Base-by-base conservation (phyloP, 805 yeast species). In the Starmera caribaea region DNA sequence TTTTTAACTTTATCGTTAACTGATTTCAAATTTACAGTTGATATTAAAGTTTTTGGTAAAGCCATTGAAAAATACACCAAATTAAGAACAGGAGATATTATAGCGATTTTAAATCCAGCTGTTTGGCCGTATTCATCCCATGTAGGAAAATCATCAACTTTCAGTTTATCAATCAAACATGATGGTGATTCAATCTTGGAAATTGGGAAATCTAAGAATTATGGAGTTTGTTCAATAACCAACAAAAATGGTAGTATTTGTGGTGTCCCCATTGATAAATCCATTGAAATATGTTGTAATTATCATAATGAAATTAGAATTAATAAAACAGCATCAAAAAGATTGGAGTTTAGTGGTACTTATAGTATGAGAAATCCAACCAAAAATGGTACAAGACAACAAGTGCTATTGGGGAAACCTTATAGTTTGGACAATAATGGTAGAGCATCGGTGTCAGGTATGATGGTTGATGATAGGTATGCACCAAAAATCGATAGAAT, bases 271-370 rank as follows among this genome's bases (percentile, higher is more conserved):
- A 73, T 88, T 4, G 76, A 87, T 51, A 59, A 55, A 16, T 59
- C 70, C 8, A 66, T 65, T 32, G 62, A 73, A 6, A 71, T 69
- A 17, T 69, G 74, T 42, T 89, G 97, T 58, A 77, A 76, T 11
- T 86, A 63, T 50, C 97, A 89, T 53, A 64, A 71, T 14, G 90
- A 85, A 45, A 47, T 68, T 36, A 67, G 74, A 34, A 64, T 76
- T 40, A 68, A 71, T 34, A 66, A 66, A 35, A 58, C 73, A 0
- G 71, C 75, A 16, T 69, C 78, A n/a, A 69, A 73, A 44, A 65
- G 97, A 45, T 73, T 86, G 66, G 97, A 89, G 56, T 65, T 90
- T 39, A 83, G 77, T 57, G 74, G 83, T 13, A 62, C 74, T 43
- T 65, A 71, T 43, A 60, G 77, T 41, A 57, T 74, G 59, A 69